Evolutionary conservation across 306 rosid species (phyloP).

Genomic region (Senna siamea): DNA sequence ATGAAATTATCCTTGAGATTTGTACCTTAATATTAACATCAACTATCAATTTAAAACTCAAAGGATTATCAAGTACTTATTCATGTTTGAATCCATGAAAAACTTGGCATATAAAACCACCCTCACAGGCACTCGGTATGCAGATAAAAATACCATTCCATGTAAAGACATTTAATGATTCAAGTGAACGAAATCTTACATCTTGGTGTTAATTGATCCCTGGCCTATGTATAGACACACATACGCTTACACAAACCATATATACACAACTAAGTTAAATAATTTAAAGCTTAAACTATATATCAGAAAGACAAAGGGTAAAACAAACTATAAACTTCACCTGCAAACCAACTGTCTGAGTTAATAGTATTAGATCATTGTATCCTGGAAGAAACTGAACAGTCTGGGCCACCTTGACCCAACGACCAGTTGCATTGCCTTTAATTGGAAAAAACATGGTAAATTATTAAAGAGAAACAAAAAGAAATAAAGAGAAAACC

Average conservation of each 20-base stretch:
- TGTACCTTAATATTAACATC: not conserved
- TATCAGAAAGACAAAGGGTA: constrained; percentile 12
- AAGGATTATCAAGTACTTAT: not conserved
- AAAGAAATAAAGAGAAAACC: constrained; percentile 25
- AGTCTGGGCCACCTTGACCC: constrained; percentile 81
- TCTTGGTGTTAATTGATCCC: constrained; percentile 6
- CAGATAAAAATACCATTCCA: not conserved
- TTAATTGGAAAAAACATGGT: constrained; percentile 44
- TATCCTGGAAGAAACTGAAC: constrained; percentile 75
- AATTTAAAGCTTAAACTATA: constrained; percentile 28
- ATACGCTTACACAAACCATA: not conserved
- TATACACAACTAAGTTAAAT: not conserved
- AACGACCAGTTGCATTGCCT: constrained; percentile 77
- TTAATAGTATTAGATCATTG: constrained; percentile 70
- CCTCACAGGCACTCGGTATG: not conserved
- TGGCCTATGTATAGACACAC: not conserved
- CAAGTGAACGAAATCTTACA: constrained; percentile 20
- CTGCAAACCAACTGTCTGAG: constrained; percentile 94
- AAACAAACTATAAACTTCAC: constrained; percentile 51
- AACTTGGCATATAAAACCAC: not conserved
- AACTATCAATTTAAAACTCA: not conserved
- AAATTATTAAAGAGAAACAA: constrained; percentile 27
- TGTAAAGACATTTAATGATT: constrained; percentile 5
- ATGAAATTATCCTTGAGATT: not conserved
- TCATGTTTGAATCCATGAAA: too few species aligned